These are phyloP conservation scores for Melaleuca quinquenervia DNA, from an alignment of 345 rosid genomes.

Conservation along the genomic window DNA sequence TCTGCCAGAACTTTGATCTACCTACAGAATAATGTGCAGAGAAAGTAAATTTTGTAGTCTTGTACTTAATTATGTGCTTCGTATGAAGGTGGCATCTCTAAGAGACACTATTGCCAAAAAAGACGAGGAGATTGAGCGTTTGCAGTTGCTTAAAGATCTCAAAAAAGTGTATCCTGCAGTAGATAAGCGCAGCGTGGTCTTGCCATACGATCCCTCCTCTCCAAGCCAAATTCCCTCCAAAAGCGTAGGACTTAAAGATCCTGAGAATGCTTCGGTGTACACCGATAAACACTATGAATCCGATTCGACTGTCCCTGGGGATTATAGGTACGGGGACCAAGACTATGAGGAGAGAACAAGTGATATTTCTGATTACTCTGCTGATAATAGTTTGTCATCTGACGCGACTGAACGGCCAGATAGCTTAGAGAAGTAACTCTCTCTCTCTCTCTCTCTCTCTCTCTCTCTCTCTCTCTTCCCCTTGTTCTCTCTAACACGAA, in stretches of 20 bases:
- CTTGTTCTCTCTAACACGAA: neutral
- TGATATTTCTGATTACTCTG: conserved; percentile 19
- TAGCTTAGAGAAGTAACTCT: conserved; percentile 29
- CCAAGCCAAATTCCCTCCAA: conserved; percentile 2
- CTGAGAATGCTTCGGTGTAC: conserved; percentile 3
- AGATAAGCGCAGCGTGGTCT: conserved; percentile 14
- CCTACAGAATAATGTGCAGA: neutral
- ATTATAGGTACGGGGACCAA: conserved; percentile 13
- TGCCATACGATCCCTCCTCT: conserved; percentile 7
- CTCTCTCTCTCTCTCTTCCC: too few relatives aligned
- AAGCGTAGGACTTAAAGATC: conserved; percentile 20
- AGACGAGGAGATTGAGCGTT: conserved; percentile 80
- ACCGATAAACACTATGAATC: conserved; percentile 11
- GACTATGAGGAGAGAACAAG: conserved; percentile 44
- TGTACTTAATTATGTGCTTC: neutral
- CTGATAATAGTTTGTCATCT: conserved; percentile 6
- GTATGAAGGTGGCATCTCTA: conserved; percentile 59
- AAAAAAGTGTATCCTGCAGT: conserved; percentile 19
- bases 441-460: neutral
- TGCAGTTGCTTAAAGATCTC: conserved; percentile 45
- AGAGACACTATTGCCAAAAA: conserved; percentile 68
- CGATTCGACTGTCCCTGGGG: conserved; percentile 14
- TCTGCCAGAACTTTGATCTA: neutral
- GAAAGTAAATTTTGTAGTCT: neutral
- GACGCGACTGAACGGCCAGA: conserved; percentile 15